Evolutionary conservation across 305 asterid genomes (phyloP).

Genomic region (Fraxinus albicans): DNA sequence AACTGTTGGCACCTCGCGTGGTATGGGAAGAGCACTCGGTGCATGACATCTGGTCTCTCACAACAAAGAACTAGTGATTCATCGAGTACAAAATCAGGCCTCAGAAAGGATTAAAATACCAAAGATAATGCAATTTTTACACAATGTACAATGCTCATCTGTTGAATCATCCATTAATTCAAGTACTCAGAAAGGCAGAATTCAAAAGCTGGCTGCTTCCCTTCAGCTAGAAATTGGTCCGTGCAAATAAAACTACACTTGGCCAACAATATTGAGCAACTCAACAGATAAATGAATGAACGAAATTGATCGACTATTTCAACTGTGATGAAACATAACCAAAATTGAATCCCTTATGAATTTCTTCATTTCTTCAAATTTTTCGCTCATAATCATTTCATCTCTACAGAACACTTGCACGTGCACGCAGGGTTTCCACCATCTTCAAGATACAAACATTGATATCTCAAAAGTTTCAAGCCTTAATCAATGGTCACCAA

Average conservation of each 20-base stretch:
- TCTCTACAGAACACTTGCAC: background rate
- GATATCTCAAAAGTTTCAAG: background rate
- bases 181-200: background rate
- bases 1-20: background rate
- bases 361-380: background rate
- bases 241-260: background rate
- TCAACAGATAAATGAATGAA: background rate
- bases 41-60: background rate
- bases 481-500: slow-evolving; percentile 23
- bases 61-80: background rate
- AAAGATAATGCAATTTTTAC: background rate
- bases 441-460: background rate
- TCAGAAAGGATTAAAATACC: background rate
- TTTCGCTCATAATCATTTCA: background rate
- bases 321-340: background rate
- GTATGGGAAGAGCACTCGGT: background rate
- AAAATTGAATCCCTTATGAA: background rate
- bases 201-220: background rate
- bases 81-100: background rate
- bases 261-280: background rate
- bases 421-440: background rate
- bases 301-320: background rate
- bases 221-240: background rate
- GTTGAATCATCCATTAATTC: background rate
- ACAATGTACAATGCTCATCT: background rate